Percentiles rank a stretch among this genome's conserved stretches.
Conservation (phyloP, 2,329 filamentous ascomycete genomes). For the Zarea fungicola region DNA sequence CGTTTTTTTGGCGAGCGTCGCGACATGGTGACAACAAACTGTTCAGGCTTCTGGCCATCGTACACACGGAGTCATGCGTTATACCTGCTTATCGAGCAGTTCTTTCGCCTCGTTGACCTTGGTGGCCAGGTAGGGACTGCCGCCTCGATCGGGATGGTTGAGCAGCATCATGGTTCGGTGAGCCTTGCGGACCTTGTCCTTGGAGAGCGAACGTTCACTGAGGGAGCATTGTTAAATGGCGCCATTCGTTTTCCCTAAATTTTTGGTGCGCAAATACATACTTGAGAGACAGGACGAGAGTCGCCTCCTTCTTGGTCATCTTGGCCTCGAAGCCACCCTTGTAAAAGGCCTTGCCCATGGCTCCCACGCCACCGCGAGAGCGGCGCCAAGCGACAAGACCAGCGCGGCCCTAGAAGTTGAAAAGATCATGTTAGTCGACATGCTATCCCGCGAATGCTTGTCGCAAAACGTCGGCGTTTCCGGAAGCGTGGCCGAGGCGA, state of each 20-base stretch:
- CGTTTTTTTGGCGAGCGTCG: no score
- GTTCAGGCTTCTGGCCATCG: no score
- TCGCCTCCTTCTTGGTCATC: conserved; percentile 90
- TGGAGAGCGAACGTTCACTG: conserved; percentile 81
- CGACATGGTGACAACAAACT: no score
- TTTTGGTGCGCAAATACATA: conserved; percentile 36
- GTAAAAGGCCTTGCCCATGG: conserved; percentile 88
- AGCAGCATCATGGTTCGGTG: conserved; percentile 94
- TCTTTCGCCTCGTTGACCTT: conserved; percentile 99
- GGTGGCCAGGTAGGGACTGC: conserved; percentile 91
- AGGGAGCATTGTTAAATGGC: background rate
- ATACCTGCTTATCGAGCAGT: conserved; percentile 71
- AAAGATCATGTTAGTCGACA: conserved; percentile 13
- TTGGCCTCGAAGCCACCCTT: conserved; percentile 96
- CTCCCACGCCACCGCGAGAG: conserved; percentile 70
- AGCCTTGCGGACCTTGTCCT: conserved; percentile 92
- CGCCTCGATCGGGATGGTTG: conserved; percentile 96
- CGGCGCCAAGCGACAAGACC: conserved; percentile 84
- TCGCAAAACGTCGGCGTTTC: no score
- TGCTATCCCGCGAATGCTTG: background rate
- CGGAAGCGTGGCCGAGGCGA: no score
- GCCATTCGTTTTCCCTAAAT: background rate
- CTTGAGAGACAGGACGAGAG: conserved; percentile 86
- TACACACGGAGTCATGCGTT: background rate
- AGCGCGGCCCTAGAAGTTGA: conserved; percentile 69